Evolutionary conservation across 805 yeast species (phyloP).

Genomic region (Pichia manshurica): DNA sequence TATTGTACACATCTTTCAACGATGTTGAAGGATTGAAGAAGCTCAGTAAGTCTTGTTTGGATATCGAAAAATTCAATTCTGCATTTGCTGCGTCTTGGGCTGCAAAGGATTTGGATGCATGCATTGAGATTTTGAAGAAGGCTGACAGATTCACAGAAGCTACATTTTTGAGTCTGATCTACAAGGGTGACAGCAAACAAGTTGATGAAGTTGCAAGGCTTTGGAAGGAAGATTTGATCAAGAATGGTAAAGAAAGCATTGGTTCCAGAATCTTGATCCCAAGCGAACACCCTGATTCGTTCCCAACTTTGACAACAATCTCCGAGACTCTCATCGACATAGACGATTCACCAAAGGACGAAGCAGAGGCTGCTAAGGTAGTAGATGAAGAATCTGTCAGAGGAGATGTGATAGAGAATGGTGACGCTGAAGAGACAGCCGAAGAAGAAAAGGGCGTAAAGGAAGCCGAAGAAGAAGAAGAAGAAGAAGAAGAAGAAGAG

Average conservation of each 20-base stretch:
- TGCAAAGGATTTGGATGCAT: slow-evolving; percentile 60
- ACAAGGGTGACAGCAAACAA: slow-evolving; percentile 42
- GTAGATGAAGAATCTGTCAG: slow-evolving; percentile 16
- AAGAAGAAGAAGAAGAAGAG: not conserved
- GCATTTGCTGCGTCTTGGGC: slow-evolving; percentile 93
- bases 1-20: slow-evolving; percentile 78
- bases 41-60: slow-evolving; percentile 63
- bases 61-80: slow-evolving; percentile 76
- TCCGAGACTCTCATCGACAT: slow-evolving; percentile 25
- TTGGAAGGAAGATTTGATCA: slow-evolving; percentile 62
- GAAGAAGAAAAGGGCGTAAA: slow-evolving; percentile 6
- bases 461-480: not conserved
- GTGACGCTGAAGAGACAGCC: slow-evolving; percentile 16
- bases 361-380: slow-evolving; percentile 15
- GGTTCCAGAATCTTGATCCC: slow-evolving; percentile 58
- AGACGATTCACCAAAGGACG: slow-evolving; percentile 17
- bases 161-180: slow-evolving; percentile 70
- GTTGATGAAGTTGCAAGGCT: slow-evolving; percentile 42
- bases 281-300: slow-evolving; percentile 27
- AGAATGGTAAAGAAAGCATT: slow-evolving; percentile 47
- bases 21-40: slow-evolving; percentile 51
- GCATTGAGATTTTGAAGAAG: slow-evolving; percentile 58
- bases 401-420: slow-evolving; percentile 17
- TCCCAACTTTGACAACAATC: slow-evolving; percentile 38
- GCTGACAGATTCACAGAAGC: slow-evolving; percentile 81